A percentile compares a stretch with the other conserved stretches of the same genome.
Conservation (phyloP, 495 filamentous ascomycete species). For the Daldinia childiae region DNA sequence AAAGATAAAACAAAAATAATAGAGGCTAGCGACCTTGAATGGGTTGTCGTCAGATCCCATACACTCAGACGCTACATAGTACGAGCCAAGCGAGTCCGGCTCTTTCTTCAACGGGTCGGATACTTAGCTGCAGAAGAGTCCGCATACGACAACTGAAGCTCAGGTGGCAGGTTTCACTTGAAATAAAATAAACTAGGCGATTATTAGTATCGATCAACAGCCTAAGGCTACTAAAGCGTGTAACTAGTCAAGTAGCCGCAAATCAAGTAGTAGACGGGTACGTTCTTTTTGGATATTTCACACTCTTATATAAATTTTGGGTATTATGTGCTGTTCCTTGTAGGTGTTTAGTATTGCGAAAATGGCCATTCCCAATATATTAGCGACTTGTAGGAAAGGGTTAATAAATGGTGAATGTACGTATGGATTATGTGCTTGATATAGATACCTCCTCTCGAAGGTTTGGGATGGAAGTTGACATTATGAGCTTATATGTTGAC, state of each 20-base stretch:
- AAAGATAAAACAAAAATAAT: not conserved
- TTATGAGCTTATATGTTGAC: too few relatives aligned
- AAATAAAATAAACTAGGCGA: slow-evolving; percentile 1
- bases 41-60: not conserved
- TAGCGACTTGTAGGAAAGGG: too few relatives aligned
- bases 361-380: too few relatives aligned
- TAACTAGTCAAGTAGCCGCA: slow-evolving; percentile 4
- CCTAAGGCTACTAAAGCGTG: not conserved
- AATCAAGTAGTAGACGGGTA: not conserved
- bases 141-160: slow-evolving; percentile 22
- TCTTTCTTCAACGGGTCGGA: slow-evolving; percentile 30
- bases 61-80: not conserved
- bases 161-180: slow-evolving; percentile 6
- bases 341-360: not conserved
- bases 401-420: too few relatives aligned
- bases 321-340: not conserved
- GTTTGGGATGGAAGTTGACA: too few relatives aligned
- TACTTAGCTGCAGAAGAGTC: slow-evolving; percentile 33
- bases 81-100: slow-evolving; percentile 26
- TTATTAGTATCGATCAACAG: not conserved
- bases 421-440: too few relatives aligned
- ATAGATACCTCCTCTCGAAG: too few relatives aligned
- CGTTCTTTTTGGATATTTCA: too few relatives aligned
- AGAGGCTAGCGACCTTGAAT: not conserved
- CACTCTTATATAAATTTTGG: not conserved